A percentile compares a stretch with the other conserved stretches of the same genome.
Evolutionary conservation across 371 early-diverging fungal genomes (phyloP).

Genomic region (Rhizopus stolonifer): DNA sequence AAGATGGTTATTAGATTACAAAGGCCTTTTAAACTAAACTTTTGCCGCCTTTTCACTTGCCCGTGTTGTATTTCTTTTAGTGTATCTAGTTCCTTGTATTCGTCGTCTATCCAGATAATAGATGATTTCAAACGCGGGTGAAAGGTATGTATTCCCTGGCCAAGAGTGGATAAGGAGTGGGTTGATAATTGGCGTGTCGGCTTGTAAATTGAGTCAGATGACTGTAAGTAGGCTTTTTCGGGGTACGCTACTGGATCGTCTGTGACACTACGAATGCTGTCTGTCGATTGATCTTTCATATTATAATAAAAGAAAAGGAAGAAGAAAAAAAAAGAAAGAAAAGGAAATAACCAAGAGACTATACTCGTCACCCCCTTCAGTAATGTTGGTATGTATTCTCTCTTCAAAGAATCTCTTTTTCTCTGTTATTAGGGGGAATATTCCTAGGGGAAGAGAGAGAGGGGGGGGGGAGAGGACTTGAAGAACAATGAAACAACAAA

Average conservation of each 20-base stretch:
- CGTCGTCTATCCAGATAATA: conserved; percentile 27
- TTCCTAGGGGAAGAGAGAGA: too few relatives aligned
- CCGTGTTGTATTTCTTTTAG: neutral
- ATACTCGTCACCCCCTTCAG: too few relatives aligned
- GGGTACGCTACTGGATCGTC: neutral
- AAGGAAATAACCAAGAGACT: too few relatives aligned
- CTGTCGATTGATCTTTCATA: too few relatives aligned
- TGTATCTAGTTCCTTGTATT: conserved; percentile 11
- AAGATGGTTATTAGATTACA: conserved; percentile 19
- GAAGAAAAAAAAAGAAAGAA: too few relatives aligned
- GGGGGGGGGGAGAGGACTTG: too few relatives aligned
- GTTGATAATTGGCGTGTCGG: conserved; percentile 1
- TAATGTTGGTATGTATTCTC: too few relatives aligned
- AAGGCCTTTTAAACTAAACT: conserved; percentile 7
- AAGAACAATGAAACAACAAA: too few relatives aligned
- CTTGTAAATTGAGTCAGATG: neutral
- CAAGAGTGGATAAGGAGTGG: neutral
- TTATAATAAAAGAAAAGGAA: too few relatives aligned
- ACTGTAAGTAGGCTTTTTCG: neutral
- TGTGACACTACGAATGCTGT: too few relatives aligned
- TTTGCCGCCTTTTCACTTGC: conserved; percentile 2
- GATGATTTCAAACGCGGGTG: conserved; percentile 13
- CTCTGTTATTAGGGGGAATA: too few relatives aligned
- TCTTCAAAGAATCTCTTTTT: too few relatives aligned
- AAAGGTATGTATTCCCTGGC: neutral